A percentile compares a stretch with the other conserved stretches of the same genome.
phyloP scores from a whole-genome alignment of 441 rosid genomes.

The Mallotus repandus region DNA sequence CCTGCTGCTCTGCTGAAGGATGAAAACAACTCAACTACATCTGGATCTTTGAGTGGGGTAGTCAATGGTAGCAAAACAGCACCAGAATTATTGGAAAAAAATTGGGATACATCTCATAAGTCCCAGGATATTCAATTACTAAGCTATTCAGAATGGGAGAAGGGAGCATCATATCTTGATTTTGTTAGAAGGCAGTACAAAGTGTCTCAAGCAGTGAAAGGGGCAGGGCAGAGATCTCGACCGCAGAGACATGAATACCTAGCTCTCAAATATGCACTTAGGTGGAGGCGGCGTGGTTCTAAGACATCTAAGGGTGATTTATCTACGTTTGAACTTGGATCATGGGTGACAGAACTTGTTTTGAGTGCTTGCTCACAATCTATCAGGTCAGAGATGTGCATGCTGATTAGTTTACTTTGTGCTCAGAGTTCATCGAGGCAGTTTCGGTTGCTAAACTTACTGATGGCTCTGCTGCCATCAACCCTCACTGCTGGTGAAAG shows the following conservation, averaged over 20 bases:
- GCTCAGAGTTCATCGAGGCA: conserved; percentile 88
- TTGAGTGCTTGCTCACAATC: conserved; percentile 99
- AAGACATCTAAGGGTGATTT: conserved; percentile 71
- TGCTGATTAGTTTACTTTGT: conserved; percentile 85
- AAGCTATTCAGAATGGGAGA: conserved; percentile 99
- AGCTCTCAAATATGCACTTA: conserved; percentile 89
- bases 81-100: conserved; percentile 63
- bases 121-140: conserved; percentile 83
- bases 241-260: conserved; percentile 82
- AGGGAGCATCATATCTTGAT: conserved; percentile 99
- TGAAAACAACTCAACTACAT: conserved; percentile 48
- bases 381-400: conserved; percentile 99
- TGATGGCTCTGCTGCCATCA: conserved; percentile 85
- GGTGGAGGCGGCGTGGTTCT: conserved; percentile 85
- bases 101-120: conserved; percentile 68
- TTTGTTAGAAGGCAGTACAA: conserved; percentile 99
- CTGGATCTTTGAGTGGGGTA: conserved; percentile 47
- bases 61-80: conserved; percentile 40
- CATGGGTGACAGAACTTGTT: conserved; percentile 99
- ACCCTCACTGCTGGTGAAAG: conserved; percentile 98
- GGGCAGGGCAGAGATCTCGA: conserved; percentile 72
- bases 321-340: conserved; percentile 89
- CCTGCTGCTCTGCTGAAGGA: conserved; percentile 59
- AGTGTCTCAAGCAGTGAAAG: conserved; percentile 79
- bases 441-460: conserved; percentile 81